phyloP scores from a whole-genome alignment of 148 eudicot species.

The Hydrangea macrophylla region DNA sequence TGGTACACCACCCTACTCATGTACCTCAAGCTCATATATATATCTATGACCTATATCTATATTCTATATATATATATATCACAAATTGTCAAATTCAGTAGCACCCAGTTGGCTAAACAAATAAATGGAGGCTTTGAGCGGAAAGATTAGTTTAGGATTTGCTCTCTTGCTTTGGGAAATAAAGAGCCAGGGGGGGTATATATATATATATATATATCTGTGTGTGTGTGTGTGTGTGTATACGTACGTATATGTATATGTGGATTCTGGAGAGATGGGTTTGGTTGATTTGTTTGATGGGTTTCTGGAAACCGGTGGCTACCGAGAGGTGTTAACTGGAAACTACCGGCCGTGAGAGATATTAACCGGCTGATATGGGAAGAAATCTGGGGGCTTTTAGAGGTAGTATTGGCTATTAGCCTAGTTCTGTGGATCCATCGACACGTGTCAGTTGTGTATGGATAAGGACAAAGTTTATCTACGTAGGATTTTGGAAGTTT shows the following conservation, averaged over 20 bases:
- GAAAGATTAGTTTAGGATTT: too few species aligned
- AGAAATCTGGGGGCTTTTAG: background rate
- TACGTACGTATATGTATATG: background rate
- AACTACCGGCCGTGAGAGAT: conserved; percentile 3
- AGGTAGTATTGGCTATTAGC: background rate
- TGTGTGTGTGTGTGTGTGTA: background rate
- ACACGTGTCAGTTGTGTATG: background rate
- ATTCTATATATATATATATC: background rate
- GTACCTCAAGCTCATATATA: conserved; percentile 7
- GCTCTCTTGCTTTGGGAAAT: too few species aligned
- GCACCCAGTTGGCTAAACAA: background rate
- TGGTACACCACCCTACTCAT: conserved; percentile 17
- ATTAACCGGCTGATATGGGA: background rate
- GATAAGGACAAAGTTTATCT: background rate
- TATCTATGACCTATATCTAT: too few species aligned
- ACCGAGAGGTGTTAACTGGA: background rate
- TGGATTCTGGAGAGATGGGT: background rate
- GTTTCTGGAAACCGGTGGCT: background rate
- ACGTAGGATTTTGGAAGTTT: conserved; percentile 2
- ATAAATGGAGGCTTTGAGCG: too few species aligned
- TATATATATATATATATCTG: too few species aligned
- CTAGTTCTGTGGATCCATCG: background rate
- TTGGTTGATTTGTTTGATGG: background rate
- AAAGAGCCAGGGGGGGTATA: too few species aligned
- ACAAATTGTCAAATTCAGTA: background rate